Percentiles rank a stretch among this genome's conserved stretches.
These are phyloP conservation scores for Fusarium chuoi DNA, from an alignment of 2,329 filamentous ascomycete genomes.

Conservation along the genomic window DNA sequence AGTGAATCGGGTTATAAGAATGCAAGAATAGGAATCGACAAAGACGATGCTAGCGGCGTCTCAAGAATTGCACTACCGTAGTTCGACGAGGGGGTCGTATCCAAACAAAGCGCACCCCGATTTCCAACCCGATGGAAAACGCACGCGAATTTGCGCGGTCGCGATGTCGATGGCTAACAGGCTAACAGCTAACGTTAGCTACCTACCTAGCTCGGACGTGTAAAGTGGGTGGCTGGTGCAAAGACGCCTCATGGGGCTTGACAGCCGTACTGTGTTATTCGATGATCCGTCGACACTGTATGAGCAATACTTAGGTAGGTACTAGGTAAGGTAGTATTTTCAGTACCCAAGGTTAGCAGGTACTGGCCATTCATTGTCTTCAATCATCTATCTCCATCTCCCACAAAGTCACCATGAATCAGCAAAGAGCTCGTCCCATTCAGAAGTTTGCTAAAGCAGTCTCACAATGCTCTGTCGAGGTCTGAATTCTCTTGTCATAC, in stretches of 20 bases:
- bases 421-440: slow-evolving; percentile 57
- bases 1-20: not conserved
- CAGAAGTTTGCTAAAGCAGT: slow-evolving; percentile 65
- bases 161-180: slow-evolving; percentile 29
- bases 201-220: slow-evolving; percentile 27
- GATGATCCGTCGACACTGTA: not conserved
- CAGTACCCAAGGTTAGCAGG: not conserved
- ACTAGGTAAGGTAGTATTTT: not conserved
- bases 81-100: slow-evolving; percentile 19
- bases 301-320: not conserved
- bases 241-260: slow-evolving; percentile 15
- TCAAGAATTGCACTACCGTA: slow-evolving; percentile 5
- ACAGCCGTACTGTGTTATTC: slow-evolving; percentile 1
- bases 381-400: not conserved
- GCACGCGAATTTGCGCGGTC: slow-evolving; percentile 39
- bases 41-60: not conserved
- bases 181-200: not conserved
- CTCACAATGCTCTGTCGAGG: slow-evolving; percentile 66
- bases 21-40: not conserved
- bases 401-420: slow-evolving; percentile 37
- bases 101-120: slow-evolving; percentile 33
- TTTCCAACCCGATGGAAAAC: slow-evolving; percentile 25
- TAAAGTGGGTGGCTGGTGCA: slow-evolving; percentile 45
- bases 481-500: slow-evolving; percentile 41
- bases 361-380: not conserved